A percentile compares a stretch with the other conserved stretches of the same genome.
Conservation (phyloP, 352 stramenopile genomes). For the Saprolegnia parasitica region DNA sequence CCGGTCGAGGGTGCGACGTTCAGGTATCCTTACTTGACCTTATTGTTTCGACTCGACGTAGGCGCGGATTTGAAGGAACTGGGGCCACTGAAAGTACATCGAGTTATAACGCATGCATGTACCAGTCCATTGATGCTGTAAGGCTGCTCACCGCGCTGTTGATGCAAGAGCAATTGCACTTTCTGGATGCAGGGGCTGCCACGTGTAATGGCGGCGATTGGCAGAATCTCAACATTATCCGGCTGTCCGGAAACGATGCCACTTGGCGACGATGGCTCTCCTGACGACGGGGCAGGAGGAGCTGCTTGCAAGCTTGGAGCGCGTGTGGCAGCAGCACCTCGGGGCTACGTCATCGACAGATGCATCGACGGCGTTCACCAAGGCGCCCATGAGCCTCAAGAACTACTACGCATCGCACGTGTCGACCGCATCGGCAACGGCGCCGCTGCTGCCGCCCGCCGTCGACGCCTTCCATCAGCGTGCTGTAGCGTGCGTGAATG, state of each 20-base stretch:
- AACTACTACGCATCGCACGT: slow-evolving; percentile 23
- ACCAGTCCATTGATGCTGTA: no score
- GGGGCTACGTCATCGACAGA: neutral
- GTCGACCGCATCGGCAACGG: neutral
- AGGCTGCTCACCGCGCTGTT: no score
- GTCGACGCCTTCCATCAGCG: slow-evolving; percentile 4
- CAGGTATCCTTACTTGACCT: no score
- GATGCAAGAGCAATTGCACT: no score
- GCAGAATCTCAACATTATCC: neutral
- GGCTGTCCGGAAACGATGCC: neutral
- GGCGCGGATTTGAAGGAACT: no score
- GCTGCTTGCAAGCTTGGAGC: slow-evolving; percentile 6
- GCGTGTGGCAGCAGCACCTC: neutral
- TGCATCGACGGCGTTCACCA: neutral
- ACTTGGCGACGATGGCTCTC: neutral
- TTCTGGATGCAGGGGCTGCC: no score
- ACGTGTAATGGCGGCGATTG: neutral
- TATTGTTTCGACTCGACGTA: no score
- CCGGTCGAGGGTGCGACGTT: no score
- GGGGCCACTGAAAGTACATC: no score
- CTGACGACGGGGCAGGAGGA: slow-evolving; percentile 16
- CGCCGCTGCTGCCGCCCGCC: neutral
- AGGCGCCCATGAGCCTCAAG: slow-evolving; percentile 21
- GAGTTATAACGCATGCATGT: no score
- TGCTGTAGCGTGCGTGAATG: slow-evolving; percentile 28